A percentile compares a stretch with the other conserved stretches of the same genome.
Evolutionary conservation across 768 basidiomycete genomes (phyloP).

Genomic region (Boletus insuetus): DNA sequence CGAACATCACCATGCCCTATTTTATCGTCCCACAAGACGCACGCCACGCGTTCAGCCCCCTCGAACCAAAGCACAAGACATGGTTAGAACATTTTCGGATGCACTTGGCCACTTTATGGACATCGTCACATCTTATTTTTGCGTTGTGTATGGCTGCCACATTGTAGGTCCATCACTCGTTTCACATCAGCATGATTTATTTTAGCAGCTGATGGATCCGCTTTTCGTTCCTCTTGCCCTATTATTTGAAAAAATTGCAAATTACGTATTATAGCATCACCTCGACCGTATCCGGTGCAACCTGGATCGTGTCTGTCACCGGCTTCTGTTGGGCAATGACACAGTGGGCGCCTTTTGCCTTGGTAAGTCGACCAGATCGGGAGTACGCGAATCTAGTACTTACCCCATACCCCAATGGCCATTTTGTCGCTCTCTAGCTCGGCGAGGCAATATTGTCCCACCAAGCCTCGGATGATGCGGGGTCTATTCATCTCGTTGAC

Average conservation of each 20-base stretch:
- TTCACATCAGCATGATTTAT: conserved; percentile 9
- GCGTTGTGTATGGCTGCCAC: conserved; percentile 77
- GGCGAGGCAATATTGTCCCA: conserved; percentile 83
- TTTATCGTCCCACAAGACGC: conserved; percentile 41
- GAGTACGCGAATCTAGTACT: background rate
- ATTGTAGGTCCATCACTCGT: conserved; percentile 53
- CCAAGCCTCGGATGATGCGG: conserved; percentile 36
- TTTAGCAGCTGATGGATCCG: conserved; percentile 10
- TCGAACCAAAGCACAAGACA: conserved; percentile 15
- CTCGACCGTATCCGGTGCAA: conserved; percentile 66
- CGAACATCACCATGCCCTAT: conserved; percentile 70
- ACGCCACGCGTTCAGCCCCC: conserved; percentile 13
- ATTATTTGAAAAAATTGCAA: conserved; percentile 3
- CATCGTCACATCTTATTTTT: conserved; percentile 71
- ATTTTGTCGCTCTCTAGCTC: conserved; percentile 44
- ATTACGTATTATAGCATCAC: conserved; percentile 54
- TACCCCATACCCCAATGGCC: conserved; percentile 19
- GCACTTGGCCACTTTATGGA: conserved; percentile 74
- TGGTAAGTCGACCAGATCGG: conserved; percentile 48
- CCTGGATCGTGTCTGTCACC: conserved; percentile 68
- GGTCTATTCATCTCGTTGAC: conserved; percentile 40
- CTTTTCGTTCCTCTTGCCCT: conserved; percentile 1
- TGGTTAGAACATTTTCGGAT: conserved; percentile 50
- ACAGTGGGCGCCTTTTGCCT: conserved; percentile 90
- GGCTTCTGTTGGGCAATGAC: conserved; percentile 94